These are phyloP conservation scores for Tetrapyrgos nigripes DNA, from an alignment of 1,284 basidiomycete species.

Conservation along the genomic window DNA sequence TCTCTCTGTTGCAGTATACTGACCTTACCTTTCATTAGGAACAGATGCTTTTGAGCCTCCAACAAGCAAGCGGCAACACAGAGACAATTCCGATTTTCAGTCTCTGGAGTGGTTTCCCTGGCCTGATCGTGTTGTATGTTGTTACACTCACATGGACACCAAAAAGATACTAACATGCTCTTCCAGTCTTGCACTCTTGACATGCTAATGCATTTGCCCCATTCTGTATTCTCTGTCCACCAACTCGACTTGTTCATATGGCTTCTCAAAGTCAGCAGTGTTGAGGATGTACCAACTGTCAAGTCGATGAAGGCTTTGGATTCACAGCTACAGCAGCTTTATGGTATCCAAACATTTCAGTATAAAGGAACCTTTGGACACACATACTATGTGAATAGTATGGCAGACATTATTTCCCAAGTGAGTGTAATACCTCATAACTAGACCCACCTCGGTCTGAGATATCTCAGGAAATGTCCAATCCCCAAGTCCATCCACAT, in stretches of 20 bases:
- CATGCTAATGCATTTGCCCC: conserved; percentile 41
- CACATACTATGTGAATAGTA: conserved; percentile 37
- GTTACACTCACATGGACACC: not conserved
- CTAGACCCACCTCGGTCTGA: not conserved
- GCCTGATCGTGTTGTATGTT: conserved; percentile 5
- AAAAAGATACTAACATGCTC: not conserved
- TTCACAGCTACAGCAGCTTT: conserved; percentile 32
- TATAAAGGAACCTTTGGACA: conserved; percentile 41
- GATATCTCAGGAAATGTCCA: conserved; percentile 37
- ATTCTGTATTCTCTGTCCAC: too few relatives aligned
- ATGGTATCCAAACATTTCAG: conserved; percentile 34
- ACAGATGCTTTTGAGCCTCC: not conserved
- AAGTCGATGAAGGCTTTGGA: conserved; percentile 34
- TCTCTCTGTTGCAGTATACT: too few relatives aligned
- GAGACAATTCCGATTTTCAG: not conserved
- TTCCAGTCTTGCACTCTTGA: conserved; percentile 39
- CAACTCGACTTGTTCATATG: conserved; percentile 41
- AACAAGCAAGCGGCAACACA: not conserved
- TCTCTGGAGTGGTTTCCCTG: conserved; percentile 9
- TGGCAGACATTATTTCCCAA: conserved; percentile 38
- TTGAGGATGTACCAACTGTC: conserved; percentile 36
- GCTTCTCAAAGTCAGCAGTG: conserved; percentile 33
- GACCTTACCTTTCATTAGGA: too few relatives aligned
- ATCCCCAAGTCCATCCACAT: conserved; percentile 11
- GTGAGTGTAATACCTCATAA: conserved; percentile 23